These are phyloP conservation scores for Proliferodiscus dingleyae DNA, from an alignment of 2,329 filamentous ascomycete genomes.

Conservation along the genomic window DNA sequence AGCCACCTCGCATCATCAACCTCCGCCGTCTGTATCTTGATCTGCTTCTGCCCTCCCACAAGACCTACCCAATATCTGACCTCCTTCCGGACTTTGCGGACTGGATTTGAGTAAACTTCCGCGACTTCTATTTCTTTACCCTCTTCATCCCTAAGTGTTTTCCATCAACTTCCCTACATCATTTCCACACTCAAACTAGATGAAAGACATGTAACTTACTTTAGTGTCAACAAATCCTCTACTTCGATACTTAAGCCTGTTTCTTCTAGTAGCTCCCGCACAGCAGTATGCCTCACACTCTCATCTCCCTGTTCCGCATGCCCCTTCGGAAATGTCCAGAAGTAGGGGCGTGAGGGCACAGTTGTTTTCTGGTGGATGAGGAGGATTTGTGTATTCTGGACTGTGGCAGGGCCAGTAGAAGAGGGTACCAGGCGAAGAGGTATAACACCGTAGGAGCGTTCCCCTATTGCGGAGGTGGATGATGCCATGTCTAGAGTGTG, in stretches of 20 bases:
- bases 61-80: slow-evolving; percentile 1
- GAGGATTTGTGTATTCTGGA: neutral
- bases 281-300: neutral
- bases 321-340: slow-evolving; percentile 2
- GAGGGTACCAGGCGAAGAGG: neutral
- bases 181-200: neutral
- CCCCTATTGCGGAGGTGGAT: neutral
- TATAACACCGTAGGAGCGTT: slow-evolving; percentile 2
- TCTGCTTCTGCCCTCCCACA: slow-evolving; percentile 1
- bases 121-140: neutral
- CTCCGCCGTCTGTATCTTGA: neutral
- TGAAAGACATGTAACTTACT: neutral
- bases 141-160: neutral
- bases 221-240: neutral
- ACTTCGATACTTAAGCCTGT: neutral
- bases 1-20: neutral
- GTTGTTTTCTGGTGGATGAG: slow-evolving; percentile 1
- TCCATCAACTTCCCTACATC: neutral
- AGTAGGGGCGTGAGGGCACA: neutral
- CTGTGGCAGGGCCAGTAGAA: neutral
- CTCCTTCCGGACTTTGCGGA: neutral
- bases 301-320: neutral
- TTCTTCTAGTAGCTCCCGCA: neutral
- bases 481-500: neutral
- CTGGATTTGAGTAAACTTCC: neutral